These are phyloP conservation scores for Pisolithus tinctorius DNA, from an alignment of 768 basidiomycete genomes.

Conservation along the genomic window DNA sequence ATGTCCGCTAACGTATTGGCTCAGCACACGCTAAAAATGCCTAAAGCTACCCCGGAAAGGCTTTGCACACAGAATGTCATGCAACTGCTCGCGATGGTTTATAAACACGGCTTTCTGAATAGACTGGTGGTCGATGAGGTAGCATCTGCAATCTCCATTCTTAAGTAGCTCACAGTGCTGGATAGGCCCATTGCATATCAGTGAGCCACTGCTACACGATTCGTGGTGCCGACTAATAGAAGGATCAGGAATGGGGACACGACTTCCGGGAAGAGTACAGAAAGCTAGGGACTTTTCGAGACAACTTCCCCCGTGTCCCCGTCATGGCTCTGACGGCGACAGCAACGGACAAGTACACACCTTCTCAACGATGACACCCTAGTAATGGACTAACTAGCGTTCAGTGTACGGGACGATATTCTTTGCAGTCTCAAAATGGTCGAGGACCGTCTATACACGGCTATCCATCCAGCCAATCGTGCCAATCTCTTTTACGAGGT, in stretches of 20 bases:
- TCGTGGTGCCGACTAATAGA: neutral
- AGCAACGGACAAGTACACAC: constrained; percentile 61
- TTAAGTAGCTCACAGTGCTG: constrained; percentile 1
- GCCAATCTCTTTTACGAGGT: constrained; percentile 80
- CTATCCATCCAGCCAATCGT: constrained; percentile 77
- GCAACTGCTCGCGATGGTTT: constrained; percentile 40
- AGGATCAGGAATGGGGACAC: constrained; percentile 75
- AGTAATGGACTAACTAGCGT: neutral
- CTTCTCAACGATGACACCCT: neutral
- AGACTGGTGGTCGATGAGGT: constrained; percentile 82
- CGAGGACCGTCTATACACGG: constrained; percentile 48
- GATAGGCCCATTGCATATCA: constrained; percentile 77
- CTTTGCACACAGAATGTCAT: constrained; percentile 51
- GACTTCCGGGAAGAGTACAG: constrained; percentile 75
- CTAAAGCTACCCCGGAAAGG: constrained; percentile 70
- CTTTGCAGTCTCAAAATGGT: constrained; percentile 58
- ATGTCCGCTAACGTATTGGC: constrained; percentile 12
- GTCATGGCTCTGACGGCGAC: constrained; percentile 88
- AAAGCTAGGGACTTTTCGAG: constrained; percentile 62
- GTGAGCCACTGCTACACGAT: constrained; percentile 29
- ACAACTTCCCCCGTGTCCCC: constrained; percentile 59
- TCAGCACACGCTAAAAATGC: neutral
- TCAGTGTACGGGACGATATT: constrained; percentile 72
- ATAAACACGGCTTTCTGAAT: constrained; percentile 54
- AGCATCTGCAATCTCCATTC: constrained; percentile 7